Evolutionary conservation across 108 stramenopile genomes (phyloP).

Genomic region (Cyclotella baltica): DNA sequence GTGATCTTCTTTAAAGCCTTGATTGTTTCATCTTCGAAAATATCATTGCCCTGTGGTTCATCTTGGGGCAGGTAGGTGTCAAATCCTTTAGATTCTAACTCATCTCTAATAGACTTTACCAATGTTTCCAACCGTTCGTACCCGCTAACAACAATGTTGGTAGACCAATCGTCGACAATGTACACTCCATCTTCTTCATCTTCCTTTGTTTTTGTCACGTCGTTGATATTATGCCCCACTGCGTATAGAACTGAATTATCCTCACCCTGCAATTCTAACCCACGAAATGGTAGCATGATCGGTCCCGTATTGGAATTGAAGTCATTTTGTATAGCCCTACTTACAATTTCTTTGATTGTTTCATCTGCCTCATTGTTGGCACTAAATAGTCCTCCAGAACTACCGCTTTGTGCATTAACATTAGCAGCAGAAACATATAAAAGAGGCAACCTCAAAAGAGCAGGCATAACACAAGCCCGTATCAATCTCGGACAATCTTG

Average conservation of each 20-base stretch:
- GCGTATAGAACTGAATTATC: constrained; percentile 73
- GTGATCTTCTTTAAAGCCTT: constrained; percentile 23
- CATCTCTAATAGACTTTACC: constrained; percentile 56
- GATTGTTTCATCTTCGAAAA: constrained; percentile 25
- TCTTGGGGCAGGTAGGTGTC: constrained; percentile 64
- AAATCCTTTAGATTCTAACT: constrained; percentile 61
- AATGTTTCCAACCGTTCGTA: constrained; percentile 47
- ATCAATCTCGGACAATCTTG: constrained; percentile 82
- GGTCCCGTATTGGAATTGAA: constrained; percentile 50
- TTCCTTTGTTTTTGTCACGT: constrained; percentile 17
- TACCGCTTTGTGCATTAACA: background rate
- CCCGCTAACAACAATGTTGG: constrained; percentile 14
- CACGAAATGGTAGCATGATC: constrained; percentile 70
- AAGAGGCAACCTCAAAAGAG: constrained; percentile 69
- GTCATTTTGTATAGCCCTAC: constrained; percentile 49
- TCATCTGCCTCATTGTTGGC: constrained; percentile 28
- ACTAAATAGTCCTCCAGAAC: constrained; percentile 13
- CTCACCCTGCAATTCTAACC: constrained; percentile 78
- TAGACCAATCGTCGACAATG: constrained; percentile 39
- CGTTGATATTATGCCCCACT: constrained; percentile 46
- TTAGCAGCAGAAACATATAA: constrained; percentile 61
- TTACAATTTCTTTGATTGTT: constrained; percentile 53
- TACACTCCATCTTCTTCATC: constrained; percentile 46
- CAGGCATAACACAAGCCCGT: constrained; percentile 75
- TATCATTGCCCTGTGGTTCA: constrained; percentile 49